Base-by-base conservation (phyloP, 2,329 filamentous ascomycete species). In the Fusarium torulosum region DNA sequence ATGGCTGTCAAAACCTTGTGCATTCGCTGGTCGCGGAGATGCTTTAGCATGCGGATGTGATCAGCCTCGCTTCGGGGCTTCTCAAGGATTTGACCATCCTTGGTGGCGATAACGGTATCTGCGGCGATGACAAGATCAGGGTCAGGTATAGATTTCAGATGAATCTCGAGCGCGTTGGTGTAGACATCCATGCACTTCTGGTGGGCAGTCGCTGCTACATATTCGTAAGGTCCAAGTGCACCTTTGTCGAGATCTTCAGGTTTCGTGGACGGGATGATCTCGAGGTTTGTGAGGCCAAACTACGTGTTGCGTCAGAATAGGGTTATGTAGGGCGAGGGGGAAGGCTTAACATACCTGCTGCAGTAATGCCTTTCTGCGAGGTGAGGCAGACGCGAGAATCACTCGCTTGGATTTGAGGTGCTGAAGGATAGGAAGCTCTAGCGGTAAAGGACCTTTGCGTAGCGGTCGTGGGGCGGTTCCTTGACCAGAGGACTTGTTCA, bases 1-100 rank as follows among this genome's bases (percentile, higher is more conserved):
- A 99, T 89, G 0, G 92, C 91, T 2, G 96, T 98, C 76, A 93
- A 90, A 15, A 97, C 94, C 71, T 90, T 91, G 81, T 98, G 96
- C 68, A 86, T 79, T 31, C 86, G 83, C 44, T 89, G 89, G 79
- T 97, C 93, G 41, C 96, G 84, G 74, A 99, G 82, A 77, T 88
- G 86, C 78, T 90, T 91, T 65, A 99, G 83, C 92, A 97, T 98
- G 29, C 86, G 82, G 43, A 94, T 82, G 79, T 99, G 96, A 41
- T 97, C 90, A 7, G 86, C 87, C 79, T 95, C 92, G 64, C 83
- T 92, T 53, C 90, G 85, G 13, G 96, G 96, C 82, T 99, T 99
- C 84, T 99, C 96, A 4, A 99, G 82, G 53, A 99, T 93, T 52
- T 86, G 84, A 1, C 94, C 94, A 40, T 86, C 82, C 13, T 88